A percentile compares a stretch with the other conserved stretches of the same genome.
These are phyloP conservation scores for Talaromyces thailandensis DNA, from an alignment of 495 filamentous ascomycete genomes.

Conservation along the genomic window DNA sequence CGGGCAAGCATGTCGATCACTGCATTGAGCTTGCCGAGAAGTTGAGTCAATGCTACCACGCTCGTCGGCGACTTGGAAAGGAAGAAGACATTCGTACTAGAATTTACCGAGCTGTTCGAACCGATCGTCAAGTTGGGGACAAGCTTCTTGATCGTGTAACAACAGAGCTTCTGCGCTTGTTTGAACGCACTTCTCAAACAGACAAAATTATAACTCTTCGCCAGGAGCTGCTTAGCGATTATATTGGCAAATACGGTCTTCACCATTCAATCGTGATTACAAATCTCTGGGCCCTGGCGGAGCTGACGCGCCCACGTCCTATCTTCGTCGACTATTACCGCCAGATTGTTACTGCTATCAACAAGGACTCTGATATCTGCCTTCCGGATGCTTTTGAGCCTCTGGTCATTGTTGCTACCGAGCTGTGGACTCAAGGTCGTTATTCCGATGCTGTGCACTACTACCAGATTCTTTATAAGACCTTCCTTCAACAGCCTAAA, in stretches of 20 bases:
- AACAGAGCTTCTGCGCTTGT: slow-evolving; percentile 18
- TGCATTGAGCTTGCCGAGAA: slow-evolving; percentile 21
- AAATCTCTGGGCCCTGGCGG: slow-evolving; percentile 25
- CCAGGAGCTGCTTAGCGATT: slow-evolving; percentile 24
- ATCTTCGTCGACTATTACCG: slow-evolving; percentile 29
- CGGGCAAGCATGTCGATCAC: slow-evolving; percentile 16
- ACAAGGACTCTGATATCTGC: slow-evolving; percentile 23
- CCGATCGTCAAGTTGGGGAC: slow-evolving; percentile 20
- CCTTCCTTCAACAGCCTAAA: slow-evolving; percentile 20
- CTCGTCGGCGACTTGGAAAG: slow-evolving; percentile 21
- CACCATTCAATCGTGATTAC: slow-evolving; percentile 24
- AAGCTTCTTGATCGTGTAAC: slow-evolving; percentile 21
- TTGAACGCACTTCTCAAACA: slow-evolving; percentile 23
- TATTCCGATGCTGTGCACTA: slow-evolving; percentile 25
- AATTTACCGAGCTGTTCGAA: slow-evolving; percentile 24
- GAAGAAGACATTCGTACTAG: slow-evolving; percentile 27
- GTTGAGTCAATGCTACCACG: slow-evolving; percentile 25
- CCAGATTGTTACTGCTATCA: slow-evolving; percentile 24
- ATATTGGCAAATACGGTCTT: slow-evolving; percentile 19
- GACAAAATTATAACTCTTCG: slow-evolving; percentile 23
- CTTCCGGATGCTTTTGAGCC: slow-evolving; percentile 26
- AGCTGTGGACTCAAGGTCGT: slow-evolving; percentile 25
- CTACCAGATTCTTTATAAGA: slow-evolving; percentile 25
- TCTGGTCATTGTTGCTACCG: slow-evolving; percentile 26
- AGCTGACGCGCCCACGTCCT: slow-evolving; percentile 24